phyloP scores from a whole-genome alignment of 2,329 filamentous ascomycete species.

The Coniochaeta sp. region DNA sequence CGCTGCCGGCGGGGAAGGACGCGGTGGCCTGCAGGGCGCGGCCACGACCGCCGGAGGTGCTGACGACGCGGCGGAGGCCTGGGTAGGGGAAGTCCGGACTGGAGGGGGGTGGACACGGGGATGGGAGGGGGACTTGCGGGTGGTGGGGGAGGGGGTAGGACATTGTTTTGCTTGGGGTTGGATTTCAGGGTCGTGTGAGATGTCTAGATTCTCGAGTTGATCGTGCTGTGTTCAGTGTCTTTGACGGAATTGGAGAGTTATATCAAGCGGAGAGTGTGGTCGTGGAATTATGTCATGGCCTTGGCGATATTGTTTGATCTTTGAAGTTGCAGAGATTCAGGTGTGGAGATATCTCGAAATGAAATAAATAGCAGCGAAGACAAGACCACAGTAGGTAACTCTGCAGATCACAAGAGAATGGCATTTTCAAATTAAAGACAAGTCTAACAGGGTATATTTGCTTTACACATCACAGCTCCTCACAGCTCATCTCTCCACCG shows the following conservation, averaged over 20 bases:
- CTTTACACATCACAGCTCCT: neutral
- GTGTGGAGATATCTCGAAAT: too few relatives aligned
- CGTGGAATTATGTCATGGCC: too few relatives aligned
- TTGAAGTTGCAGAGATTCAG: too few relatives aligned
- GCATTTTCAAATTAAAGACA: too few relatives aligned
- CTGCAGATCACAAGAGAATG: too few relatives aligned
- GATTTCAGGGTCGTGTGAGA: neutral
- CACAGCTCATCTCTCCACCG: neutral
- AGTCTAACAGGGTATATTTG: neutral
- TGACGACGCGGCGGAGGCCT: slow-evolving; percentile 2
- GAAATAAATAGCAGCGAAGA: too few relatives aligned
- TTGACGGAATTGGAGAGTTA: too few relatives aligned
- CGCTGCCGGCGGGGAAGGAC: slow-evolving; percentile 34
- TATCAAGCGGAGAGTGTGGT: too few relatives aligned
- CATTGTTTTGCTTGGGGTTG: neutral
- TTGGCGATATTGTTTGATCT: too few relatives aligned
- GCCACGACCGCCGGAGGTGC: slow-evolving; percentile 17
- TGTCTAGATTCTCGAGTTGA: too few relatives aligned
- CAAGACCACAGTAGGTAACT: too few relatives aligned
- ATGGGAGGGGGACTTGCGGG: neutral
- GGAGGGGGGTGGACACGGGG: neutral
- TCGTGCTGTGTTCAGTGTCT: too few relatives aligned
- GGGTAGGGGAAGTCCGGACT: slow-evolving; percentile 28
- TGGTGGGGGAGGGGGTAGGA: neutral
- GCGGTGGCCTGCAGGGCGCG: slow-evolving; percentile 38